phyloP scores from a whole-genome alignment of 306 rosid species.

The Vigna nakashimae region DNA sequence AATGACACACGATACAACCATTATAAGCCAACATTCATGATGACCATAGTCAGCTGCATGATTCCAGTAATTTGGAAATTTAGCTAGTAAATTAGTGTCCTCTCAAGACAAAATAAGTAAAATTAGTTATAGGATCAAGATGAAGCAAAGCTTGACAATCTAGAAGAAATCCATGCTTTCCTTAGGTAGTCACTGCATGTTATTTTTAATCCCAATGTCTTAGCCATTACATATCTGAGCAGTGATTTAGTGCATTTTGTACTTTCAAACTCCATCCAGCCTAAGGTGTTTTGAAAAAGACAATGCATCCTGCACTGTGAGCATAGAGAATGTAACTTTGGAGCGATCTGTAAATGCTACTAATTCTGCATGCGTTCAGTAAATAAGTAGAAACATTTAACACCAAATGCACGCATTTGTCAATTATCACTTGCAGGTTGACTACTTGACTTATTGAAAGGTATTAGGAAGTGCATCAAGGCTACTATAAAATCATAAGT shows the following conservation, averaged over 20 bases:
- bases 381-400: conserved; percentile 27
- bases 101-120: conserved; percentile 24
- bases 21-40: conserved; percentile 32
- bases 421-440: conserved; percentile 20
- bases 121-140: not conserved
- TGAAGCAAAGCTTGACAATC: conserved; percentile 10
- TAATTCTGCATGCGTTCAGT: conserved; percentile 10
- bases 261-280: conserved; percentile 18
- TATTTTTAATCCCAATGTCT: conserved; percentile 6
- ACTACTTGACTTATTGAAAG: not conserved
- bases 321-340: conserved; percentile 10
- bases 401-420: conserved; percentile 27
- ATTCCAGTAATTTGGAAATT: conserved; percentile 2
- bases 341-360: conserved; percentile 13
- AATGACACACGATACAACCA: conserved; percentile 3
- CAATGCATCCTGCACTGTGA: conserved; percentile 11
- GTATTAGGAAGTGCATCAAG: conserved; percentile 23
- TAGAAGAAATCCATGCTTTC: conserved; percentile 6
- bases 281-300: not conserved
- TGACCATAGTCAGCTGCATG: conserved; percentile 26
- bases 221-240: not conserved
- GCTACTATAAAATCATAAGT: conserved; percentile 29
- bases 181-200: not conserved
- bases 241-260: conserved; percentile 18
- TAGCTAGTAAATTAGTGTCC: conserved; percentile 6